Evolutionary conservation across 768 basidiomycete genomes (phyloP), one percentile per base, ranked within the genome.

Genomic region (Tephrocybe sp.): DNA sequence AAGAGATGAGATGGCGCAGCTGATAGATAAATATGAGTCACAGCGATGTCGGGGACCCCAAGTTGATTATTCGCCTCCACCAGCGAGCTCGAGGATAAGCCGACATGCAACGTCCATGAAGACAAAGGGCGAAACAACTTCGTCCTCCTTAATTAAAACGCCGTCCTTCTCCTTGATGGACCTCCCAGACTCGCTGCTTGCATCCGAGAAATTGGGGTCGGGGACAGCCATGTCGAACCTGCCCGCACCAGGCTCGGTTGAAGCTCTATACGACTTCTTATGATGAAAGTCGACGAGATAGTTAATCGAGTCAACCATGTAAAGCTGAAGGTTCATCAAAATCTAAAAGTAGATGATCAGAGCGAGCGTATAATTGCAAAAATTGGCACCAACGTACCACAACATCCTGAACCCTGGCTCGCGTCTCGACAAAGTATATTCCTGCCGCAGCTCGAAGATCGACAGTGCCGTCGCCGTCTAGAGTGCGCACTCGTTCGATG

Each of bases 231-330:
- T 85, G 60, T 89, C 89, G 59, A 84, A 92, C 55, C 78, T 85
- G 15, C 81, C 85, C 15, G 87, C 85, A 5, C 76, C 87, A 0
- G 80, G 75, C 34, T 86, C 83, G 11, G 74, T 75, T 1, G 82
- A 83, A 5, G 90, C 91, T 58, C 75, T 80, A 69, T 98, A 97
- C 45, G 93, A 90, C 65, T 93, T 94, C 68, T 97, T 93, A 74
- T 98, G 95, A 61, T 97, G 88, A 72, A 99, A 99, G 66, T 98
- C 96, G 50, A 99, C 97, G 24, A 99, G 81, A 70, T 98, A 98
- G 71, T 98, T 98, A 67, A 86, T 85, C 20, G 86, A 85, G 65
- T 99, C 96, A 17, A 99, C 93, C 79, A 92, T 90, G 67, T 98
- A 99, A 33, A 98, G 80, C 61, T 98, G 94, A 1, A 99, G 80